These are phyloP conservation scores for Symmetrospora coprosmae DNA, from an alignment of 768 basidiomycete species.

Conservation along the genomic window DNA sequence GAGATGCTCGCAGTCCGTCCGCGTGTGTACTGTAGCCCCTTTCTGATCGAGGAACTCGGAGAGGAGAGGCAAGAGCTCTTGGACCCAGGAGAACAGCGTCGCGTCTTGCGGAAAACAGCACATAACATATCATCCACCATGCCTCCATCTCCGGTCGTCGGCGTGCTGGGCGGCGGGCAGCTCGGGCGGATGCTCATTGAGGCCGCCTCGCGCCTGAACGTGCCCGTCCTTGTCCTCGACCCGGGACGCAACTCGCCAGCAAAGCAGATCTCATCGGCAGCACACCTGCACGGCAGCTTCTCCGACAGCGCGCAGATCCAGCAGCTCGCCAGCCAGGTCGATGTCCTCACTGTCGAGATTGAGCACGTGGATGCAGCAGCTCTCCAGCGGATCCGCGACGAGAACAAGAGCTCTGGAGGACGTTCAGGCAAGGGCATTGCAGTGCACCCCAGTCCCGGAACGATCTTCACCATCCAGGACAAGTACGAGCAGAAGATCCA, in stretches of 20 bases:
- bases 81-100: too few species aligned
- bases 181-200: slow-evolving; percentile 92
- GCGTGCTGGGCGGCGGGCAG: slow-evolving; percentile 69
- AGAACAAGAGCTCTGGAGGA: slow-evolving; percentile 25
- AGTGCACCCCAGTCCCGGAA: slow-evolving; percentile 64
- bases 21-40: too few species aligned
- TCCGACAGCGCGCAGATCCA: slow-evolving; percentile 61
- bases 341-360: slow-evolving; percentile 86
- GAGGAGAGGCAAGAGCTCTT: too few species aligned
- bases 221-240: slow-evolving; percentile 72
- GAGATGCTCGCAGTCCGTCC: too few species aligned
- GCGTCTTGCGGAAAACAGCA: too few species aligned
- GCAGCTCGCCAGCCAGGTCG: slow-evolving; percentile 62
- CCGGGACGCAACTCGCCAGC: slow-evolving; percentile 66
- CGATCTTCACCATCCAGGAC: slow-evolving; percentile 72
- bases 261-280: slow-evolving; percentile 53
- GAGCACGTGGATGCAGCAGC: slow-evolving; percentile 79
- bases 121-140: too few species aligned
- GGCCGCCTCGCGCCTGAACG: slow-evolving; percentile 71
- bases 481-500: slow-evolving; percentile 53
- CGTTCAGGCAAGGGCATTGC: slow-evolving; percentile 32
- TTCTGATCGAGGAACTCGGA: too few species aligned
- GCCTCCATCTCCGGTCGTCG: too few species aligned
- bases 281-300: slow-evolving; percentile 80
- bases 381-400: slow-evolving; percentile 48